Evolutionary conservation across 2,329 filamentous ascomycete genomes (phyloP).

Genomic region (Pseudogymnoascus sp.): DNA sequence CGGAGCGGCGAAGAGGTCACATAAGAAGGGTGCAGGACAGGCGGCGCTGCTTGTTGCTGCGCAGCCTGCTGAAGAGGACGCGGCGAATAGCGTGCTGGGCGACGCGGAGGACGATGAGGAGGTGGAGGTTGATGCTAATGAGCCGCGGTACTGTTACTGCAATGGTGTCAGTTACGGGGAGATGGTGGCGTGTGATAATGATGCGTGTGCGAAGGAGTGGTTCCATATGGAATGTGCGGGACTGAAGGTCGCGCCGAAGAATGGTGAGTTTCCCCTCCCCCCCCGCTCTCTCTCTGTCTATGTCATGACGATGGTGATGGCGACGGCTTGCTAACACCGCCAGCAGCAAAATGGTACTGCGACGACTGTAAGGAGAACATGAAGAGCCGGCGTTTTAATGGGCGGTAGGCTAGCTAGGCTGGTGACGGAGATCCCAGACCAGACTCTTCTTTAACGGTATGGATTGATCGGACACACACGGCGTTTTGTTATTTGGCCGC

Average conservation of each 20-base stretch:
- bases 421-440: not conserved
- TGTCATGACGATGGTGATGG: not conserved
- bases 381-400: constrained; percentile 24
- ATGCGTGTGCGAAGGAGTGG: constrained; percentile 70
- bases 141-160: constrained; percentile 74
- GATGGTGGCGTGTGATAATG: constrained; percentile 76
- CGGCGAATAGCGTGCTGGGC: constrained; percentile 35
- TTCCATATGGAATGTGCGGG: constrained; percentile 80
- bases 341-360: constrained; percentile 29
- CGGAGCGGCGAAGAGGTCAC: constrained; percentile 42
- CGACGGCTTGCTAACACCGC: not conserved
- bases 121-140: constrained; percentile 60
- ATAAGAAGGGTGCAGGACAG: constrained; percentile 49
- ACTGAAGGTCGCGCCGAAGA: constrained; percentile 67
- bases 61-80: constrained; percentile 26
- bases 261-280: constrained; percentile 24
- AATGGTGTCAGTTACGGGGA: constrained; percentile 75
- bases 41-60: constrained; percentile 28
- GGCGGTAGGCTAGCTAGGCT: constrained; percentile 12
- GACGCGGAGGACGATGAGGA: constrained; percentile 41
- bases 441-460: not conserved
- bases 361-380: constrained; percentile 28
- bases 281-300: not conserved
- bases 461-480: not conserved
- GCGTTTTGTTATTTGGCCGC: not conserved